A percentile compares a stretch with the other conserved stretches of the same genome.
Evolutionary conservation across 2,329 filamentous ascomycete genomes (phyloP).

Genomic region (Huntiella decipiens): DNA sequence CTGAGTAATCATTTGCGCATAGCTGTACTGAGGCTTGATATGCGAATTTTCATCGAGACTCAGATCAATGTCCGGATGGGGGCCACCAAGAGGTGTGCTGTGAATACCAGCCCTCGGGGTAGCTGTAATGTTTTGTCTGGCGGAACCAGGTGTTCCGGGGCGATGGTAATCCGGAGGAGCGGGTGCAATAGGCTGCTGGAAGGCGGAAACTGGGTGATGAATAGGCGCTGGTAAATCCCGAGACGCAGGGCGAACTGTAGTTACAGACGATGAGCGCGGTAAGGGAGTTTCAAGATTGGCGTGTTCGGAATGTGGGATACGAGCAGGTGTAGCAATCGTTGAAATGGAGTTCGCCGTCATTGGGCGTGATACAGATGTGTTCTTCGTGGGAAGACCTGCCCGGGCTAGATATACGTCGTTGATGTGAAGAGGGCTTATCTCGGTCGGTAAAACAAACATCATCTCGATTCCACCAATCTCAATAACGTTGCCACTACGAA

Average conservation of each 20-base stretch:
- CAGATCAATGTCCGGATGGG: slow-evolving; percentile 45
- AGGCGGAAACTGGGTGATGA: not conserved
- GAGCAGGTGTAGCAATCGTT: slow-evolving; percentile 7
- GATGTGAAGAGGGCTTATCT: slow-evolving; percentile 45
- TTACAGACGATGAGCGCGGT: slow-evolving; percentile 8
- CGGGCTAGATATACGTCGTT: slow-evolving; percentile 51
- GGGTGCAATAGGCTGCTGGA: slow-evolving; percentile 34
- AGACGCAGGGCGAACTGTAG: not conserved
- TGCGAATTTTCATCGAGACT: slow-evolving; percentile 72
- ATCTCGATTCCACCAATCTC: slow-evolving; percentile 89
- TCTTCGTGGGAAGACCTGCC: slow-evolving; percentile 26
- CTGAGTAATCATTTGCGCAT: slow-evolving; percentile 91
- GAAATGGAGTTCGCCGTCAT: not conserved
- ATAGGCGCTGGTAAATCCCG: slow-evolving; percentile 11
- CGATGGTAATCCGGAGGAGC: slow-evolving; percentile 41
- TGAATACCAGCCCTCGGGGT: slow-evolving; percentile 8
- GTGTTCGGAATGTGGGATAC: slow-evolving; percentile 6
- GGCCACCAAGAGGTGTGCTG: slow-evolving; percentile 7
- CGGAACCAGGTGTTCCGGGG: slow-evolving; percentile 36
- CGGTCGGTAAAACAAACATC: slow-evolving; percentile 89
- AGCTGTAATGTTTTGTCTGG: slow-evolving; percentile 1
- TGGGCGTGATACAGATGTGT: slow-evolving; percentile 13
- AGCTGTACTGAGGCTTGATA: slow-evolving; percentile 89
- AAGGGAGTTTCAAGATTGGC: slow-evolving; percentile 11
- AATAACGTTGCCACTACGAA: slow-evolving; percentile 77